Evolutionary conservation across 441 rosid genomes (phyloP).

Genomic region (Erodium texanum): DNA sequence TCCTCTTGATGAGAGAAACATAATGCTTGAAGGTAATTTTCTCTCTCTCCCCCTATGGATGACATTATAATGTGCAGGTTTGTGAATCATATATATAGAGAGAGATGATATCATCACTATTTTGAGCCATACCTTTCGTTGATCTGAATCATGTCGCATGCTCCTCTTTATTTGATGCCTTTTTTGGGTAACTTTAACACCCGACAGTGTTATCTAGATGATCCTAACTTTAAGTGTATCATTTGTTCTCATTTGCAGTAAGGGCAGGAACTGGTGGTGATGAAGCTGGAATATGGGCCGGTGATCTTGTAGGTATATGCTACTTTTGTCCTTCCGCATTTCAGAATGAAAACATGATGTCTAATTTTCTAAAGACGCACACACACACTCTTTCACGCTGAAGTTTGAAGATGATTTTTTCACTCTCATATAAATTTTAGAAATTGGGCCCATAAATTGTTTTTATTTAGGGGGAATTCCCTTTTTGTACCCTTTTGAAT

Average conservation of each 20-base stretch:
- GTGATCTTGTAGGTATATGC: conserved; percentile 99
- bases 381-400: not conserved
- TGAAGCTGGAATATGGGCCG: conserved; percentile 98
- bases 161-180: conserved; percentile 9
- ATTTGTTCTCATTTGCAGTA: conserved; percentile 37
- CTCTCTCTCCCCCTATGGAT: not conserved
- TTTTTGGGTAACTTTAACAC: not conserved
- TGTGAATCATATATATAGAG: not conserved
- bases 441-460: not conserved
- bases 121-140: not conserved
- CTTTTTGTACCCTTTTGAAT: no score
- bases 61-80: not conserved
- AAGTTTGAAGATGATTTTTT: not conserved
- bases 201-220: not conserved
- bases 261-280: conserved; percentile 99
- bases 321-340: conserved; percentile 36
- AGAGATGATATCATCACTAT: no score
- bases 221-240: conserved; percentile 7
- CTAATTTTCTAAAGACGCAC: not conserved
- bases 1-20: conserved; percentile 92
- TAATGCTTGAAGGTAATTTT: conserved; percentile 82
- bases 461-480: no score
- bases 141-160: not conserved
- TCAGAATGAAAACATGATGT: conserved; percentile 3
- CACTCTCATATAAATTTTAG: no score